Percentiles rank a stretch among this genome's conserved stretches.
phyloP scores from a whole-genome alignment of 306 rosid species.

The Cicer yamashitae region DNA sequence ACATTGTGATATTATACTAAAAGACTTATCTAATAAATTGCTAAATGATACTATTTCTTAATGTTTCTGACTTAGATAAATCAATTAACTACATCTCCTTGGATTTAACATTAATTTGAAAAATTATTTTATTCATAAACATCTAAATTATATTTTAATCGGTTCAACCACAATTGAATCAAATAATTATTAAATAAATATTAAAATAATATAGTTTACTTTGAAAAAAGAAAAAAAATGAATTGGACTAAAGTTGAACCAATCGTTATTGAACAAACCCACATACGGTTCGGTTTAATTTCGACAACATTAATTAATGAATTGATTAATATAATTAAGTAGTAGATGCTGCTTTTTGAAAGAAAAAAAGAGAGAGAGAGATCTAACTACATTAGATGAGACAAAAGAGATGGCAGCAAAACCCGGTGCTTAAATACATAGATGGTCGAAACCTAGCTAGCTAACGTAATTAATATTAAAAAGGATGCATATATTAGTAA shows the following conservation, averaged over 20 bases:
- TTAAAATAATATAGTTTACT: too few relatives aligned
- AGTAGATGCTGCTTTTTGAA: neutral
- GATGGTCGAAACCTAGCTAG: neutral
- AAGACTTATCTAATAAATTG: neutral
- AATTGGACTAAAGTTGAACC: too few relatives aligned
- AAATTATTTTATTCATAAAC: neutral
- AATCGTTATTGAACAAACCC: too few relatives aligned
- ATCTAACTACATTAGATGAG: neutral
- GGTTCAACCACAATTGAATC: too few relatives aligned
- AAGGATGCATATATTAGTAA: too few relatives aligned
- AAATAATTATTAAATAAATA: too few relatives aligned
- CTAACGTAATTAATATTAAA: neutral
- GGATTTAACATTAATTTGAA: neutral
- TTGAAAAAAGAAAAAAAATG: too few relatives aligned
- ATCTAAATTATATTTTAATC: neutral
- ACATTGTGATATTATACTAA: too few relatives aligned
- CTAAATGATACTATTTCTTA: neutral
- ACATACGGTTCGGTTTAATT: too few relatives aligned
- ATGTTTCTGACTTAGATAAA: neutral
- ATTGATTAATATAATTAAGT: neutral
- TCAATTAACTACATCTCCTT: neutral
- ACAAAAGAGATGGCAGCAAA: conserved; percentile 6
- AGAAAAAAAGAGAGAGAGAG: conserved; percentile 2
- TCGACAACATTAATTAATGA: too few relatives aligned
- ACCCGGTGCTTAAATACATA: neutral